Conservation (phyloP, 2,329 filamentous ascomycete genomes). For the Trichoderma arundinaceum region DNA sequence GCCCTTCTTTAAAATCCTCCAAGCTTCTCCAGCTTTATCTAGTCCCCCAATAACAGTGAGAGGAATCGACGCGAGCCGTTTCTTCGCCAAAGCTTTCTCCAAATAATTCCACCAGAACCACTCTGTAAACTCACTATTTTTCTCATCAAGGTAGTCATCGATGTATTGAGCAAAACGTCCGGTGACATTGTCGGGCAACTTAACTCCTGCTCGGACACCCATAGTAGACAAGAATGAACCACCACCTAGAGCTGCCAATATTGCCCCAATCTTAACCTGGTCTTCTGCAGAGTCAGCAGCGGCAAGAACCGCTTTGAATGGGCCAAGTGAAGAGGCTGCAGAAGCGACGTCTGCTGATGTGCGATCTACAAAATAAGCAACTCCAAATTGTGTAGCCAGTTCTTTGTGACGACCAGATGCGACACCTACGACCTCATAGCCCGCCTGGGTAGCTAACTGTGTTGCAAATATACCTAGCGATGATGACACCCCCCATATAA, state of each 20-base stretch:
- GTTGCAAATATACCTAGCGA: constrained; percentile 22
- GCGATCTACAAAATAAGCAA: constrained; percentile 21
- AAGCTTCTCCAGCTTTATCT: background rate
- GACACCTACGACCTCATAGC: constrained; percentile 29
- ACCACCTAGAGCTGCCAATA: constrained; percentile 19
- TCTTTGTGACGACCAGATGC: constrained; percentile 19
- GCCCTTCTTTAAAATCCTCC: constrained; percentile 8
- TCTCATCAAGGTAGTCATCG: constrained; percentile 28
- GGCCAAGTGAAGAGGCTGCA: constrained; percentile 7
- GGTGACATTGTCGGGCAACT: constrained; percentile 13
- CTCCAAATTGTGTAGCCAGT: constrained; percentile 4
- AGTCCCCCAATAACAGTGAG: constrained; percentile 6
- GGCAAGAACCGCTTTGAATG: constrained; percentile 27
- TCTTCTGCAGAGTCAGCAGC: constrained; percentile 25
- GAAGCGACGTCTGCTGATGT: constrained; percentile 5
- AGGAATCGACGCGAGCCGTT: constrained; percentile 15
- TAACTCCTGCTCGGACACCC: constrained; percentile 26
- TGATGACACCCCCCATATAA: constrained; percentile 29
- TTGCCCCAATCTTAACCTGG: constrained; percentile 24
- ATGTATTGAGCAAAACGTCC: constrained; percentile 18
- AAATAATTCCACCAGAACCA: constrained; percentile 32
- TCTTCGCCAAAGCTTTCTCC: constrained; percentile 13
- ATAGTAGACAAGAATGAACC: constrained; percentile 25
- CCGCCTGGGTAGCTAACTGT: constrained; percentile 12
- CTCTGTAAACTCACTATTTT: constrained; percentile 27